Conservation (phyloP, 441 rosid genomes). For the Adansonia rubrostipa region DNA sequence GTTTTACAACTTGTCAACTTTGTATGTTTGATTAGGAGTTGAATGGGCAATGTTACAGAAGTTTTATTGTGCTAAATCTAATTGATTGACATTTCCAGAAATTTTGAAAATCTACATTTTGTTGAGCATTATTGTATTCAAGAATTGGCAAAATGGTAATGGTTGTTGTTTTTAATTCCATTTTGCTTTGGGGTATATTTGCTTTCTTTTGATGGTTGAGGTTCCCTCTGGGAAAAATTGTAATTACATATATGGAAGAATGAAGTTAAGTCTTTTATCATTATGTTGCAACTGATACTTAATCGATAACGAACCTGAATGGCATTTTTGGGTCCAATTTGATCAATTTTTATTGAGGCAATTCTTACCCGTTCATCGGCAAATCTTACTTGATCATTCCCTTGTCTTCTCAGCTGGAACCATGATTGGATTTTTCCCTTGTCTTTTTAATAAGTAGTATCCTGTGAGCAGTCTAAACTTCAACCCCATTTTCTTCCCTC, state of each 20-base stretch:
- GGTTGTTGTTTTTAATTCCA: neutral
- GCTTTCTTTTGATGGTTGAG: neutral
- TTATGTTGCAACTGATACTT: too few relatives aligned
- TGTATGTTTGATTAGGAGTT: neutral
- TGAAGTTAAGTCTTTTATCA: neutral
- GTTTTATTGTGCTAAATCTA: neutral
- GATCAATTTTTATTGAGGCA: too few relatives aligned
- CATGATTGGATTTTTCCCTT: too few relatives aligned
- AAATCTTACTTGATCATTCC: too few relatives aligned
- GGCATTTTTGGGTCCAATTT: too few relatives aligned
- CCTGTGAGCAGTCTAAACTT: too few relatives aligned
- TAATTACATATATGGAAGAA: neutral
- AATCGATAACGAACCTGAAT: too few relatives aligned
- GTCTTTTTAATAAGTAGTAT: too few relatives aligned
- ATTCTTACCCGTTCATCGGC: too few relatives aligned
- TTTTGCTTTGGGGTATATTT: conserved; percentile 1
- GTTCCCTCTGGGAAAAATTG: neutral
- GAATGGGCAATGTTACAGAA: conserved; percentile 6
- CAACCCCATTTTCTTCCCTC: too few relatives aligned
- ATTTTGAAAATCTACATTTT: neutral
- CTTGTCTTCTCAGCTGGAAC: too few relatives aligned
- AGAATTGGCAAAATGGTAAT: neutral
- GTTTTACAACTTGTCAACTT: neutral
- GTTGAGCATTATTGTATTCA: neutral
- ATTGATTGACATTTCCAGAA: neutral